phyloP scores from a whole-genome alignment of 176 grass and related monocot species.

The Poa pratensis region DNA sequence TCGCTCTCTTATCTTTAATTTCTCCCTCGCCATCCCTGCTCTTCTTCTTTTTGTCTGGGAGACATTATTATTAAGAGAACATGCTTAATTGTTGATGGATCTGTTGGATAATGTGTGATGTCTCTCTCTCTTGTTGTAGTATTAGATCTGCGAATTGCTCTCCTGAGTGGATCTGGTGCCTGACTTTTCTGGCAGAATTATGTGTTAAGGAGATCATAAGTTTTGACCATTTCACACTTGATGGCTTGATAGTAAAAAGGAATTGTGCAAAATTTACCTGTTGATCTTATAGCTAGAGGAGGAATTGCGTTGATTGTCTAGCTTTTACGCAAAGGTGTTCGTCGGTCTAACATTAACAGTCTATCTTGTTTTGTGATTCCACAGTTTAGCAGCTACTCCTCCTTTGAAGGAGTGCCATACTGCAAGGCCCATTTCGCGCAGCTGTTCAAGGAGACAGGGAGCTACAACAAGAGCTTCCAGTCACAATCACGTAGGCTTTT shows the following conservation, averaged over 20 bases:
- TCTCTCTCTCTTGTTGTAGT: not conserved
- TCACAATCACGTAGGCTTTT: slow-evolving; percentile 55
- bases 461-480: slow-evolving; percentile 89
- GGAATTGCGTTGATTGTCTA: not conserved
- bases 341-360: not conserved
- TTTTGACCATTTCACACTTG: slow-evolving; percentile 11
- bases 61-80: not conserved
- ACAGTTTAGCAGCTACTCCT: slow-evolving; percentile 85
- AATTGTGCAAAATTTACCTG: not conserved
- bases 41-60: not conserved
- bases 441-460: slow-evolving; percentile 86
- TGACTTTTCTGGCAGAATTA: not conserved
- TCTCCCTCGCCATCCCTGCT: not conserved
- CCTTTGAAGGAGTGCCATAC: slow-evolving; percentile 82
- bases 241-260: slow-evolving; percentile 24
- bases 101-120: slow-evolving; percentile 21
- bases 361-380: slow-evolving; percentile 24
- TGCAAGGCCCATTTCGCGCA: slow-evolving; percentile 97
- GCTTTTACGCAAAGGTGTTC: not conserved
- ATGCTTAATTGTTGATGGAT: slow-evolving; percentile 17
- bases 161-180: slow-evolving; percentile 32
- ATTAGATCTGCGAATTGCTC: slow-evolving; percentile 41
- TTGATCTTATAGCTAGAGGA: not conserved
- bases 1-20: not conserved
- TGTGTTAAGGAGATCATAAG: not conserved